phyloP scores from a whole-genome alignment of 371 early-diverging fungal species.

The Chytridiales sp. region DNA sequence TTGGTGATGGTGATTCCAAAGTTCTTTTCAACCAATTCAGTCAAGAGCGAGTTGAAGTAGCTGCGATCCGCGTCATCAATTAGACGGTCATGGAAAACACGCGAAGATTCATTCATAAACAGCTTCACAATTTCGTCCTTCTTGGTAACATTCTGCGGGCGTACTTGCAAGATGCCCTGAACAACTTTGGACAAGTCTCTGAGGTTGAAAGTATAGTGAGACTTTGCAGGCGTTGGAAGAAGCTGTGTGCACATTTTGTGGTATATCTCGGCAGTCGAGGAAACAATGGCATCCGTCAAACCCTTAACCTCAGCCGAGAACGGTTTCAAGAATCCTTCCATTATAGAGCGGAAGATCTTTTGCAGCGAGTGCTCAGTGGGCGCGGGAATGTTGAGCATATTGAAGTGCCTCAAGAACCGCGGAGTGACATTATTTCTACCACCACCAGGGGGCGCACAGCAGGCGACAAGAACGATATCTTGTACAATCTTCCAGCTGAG shows the following conservation, averaged over 20 bases:
- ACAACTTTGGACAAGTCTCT: slow-evolving; percentile 51
- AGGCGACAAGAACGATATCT: slow-evolving; percentile 45
- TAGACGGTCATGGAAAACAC: slow-evolving; percentile 51
- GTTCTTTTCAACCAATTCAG: slow-evolving; percentile 43
- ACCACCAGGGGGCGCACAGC: slow-evolving; percentile 55
- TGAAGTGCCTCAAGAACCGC: slow-evolving; percentile 48
- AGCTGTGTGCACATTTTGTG: slow-evolving; percentile 46
- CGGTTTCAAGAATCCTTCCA: slow-evolving; percentile 51
- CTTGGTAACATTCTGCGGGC: slow-evolving; percentile 26
- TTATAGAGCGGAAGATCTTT: slow-evolving; percentile 48
- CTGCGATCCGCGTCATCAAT: slow-evolving; percentile 45
- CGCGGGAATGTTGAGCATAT: slow-evolving; percentile 45
- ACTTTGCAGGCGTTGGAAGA: slow-evolving; percentile 53
- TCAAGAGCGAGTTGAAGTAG: slow-evolving; percentile 44
- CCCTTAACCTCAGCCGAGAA: slow-evolving; percentile 39
- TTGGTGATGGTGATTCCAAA: slow-evolving; percentile 33
- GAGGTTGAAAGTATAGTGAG: slow-evolving; percentile 54
- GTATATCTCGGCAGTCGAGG: slow-evolving; percentile 45
- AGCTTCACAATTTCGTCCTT: slow-evolving; percentile 37
- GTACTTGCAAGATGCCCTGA: slow-evolving; percentile 45
- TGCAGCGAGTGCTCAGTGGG: slow-evolving; percentile 41
- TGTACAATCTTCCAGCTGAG: slow-evolving; percentile 49
- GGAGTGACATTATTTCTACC: slow-evolving; percentile 48
- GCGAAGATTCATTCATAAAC: slow-evolving; percentile 48
- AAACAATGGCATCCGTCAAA: slow-evolving; percentile 40